A percentile compares a stretch with the other conserved stretches of the same genome.
phyloP scores from a whole-genome alignment of 345 rosid genomes.

The Syzygium jambos region DNA sequence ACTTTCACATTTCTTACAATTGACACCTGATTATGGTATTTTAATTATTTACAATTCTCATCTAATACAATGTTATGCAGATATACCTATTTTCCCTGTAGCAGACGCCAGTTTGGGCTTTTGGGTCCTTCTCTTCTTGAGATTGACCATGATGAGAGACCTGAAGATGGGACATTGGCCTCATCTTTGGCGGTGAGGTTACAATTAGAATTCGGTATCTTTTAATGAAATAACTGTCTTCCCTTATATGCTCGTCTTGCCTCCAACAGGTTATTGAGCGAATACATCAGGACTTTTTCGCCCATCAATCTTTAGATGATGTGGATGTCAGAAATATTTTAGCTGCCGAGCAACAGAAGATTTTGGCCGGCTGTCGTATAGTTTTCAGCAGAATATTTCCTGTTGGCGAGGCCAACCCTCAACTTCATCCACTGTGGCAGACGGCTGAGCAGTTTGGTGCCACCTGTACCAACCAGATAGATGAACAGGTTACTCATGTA shows the following conservation, averaged over 20 bases:
- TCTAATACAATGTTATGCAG: slow-evolving; percentile 29
- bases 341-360: slow-evolving; percentile 77
- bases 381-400: slow-evolving; percentile 94
- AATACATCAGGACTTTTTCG: slow-evolving; percentile 69
- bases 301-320: slow-evolving; percentile 61
- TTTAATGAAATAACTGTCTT: not conserved
- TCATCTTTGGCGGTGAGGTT: slow-evolving; percentile 81
- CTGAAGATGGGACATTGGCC: slow-evolving; percentile 96
- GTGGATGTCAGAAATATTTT: slow-evolving; percentile 86
- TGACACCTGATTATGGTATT: not conserved
- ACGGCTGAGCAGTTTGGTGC: slow-evolving; percentile 99
- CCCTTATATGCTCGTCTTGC: not conserved
- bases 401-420: slow-evolving; percentile 91
- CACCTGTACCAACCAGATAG: slow-evolving; percentile 75
- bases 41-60: not conserved
- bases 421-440: slow-evolving; percentile 92
- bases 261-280: slow-evolving; percentile 73
- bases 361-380: slow-evolving; percentile 78
- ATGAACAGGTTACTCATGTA: slow-evolving; percentile 93
- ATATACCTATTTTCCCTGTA: slow-evolving; percentile 91
- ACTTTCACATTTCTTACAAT: not conserved
- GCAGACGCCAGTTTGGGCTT: slow-evolving; percentile 98
- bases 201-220: not conserved
- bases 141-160: slow-evolving; percentile 91
- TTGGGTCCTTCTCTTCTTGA: slow-evolving; percentile 97